Percentiles rank a stretch among this genome's conserved stretches.
These are phyloP conservation scores for Petrea volubilis DNA, from an alignment of 257 asterid genomes.

Conservation along the genomic window DNA sequence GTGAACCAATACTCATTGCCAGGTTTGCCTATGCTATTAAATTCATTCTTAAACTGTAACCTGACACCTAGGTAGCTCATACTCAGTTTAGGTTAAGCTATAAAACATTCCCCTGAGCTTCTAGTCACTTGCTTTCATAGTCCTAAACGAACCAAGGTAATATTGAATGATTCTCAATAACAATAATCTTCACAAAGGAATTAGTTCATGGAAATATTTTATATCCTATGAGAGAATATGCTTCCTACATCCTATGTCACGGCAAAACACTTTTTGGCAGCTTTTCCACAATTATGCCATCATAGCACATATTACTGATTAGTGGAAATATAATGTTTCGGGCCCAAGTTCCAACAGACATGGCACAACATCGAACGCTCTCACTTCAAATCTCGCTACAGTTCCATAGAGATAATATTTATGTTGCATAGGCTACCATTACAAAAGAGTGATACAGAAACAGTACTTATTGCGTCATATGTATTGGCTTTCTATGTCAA, in stretches of 20 bases:
- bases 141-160: background rate
- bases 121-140: slow-evolving; percentile 3
- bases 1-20: background rate
- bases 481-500: background rate
- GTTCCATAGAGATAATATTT: background rate
- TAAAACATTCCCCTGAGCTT: background rate
- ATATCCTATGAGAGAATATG: background rate
- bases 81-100: background rate
- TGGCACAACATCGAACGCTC: background rate
- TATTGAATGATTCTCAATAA: background rate
- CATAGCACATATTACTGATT: background rate
- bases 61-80: background rate
- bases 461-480: slow-evolving; percentile 5
- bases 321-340: background rate
- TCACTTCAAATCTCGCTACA: background rate
- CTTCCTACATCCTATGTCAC: slow-evolving; percentile 1
- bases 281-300: slow-evolving; percentile 8
- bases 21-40: background rate
- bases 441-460: background rate
- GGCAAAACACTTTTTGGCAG: background rate
- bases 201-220: background rate
- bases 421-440: background rate
- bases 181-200: slow-evolving; percentile 11
- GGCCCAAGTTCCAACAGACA: background rate
- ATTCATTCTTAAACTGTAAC: background rate